These are phyloP conservation scores for Acanthamoeba lenticulata DNA, from an alignment of 208 protist genomes.

Conservation along the genomic window DNA sequence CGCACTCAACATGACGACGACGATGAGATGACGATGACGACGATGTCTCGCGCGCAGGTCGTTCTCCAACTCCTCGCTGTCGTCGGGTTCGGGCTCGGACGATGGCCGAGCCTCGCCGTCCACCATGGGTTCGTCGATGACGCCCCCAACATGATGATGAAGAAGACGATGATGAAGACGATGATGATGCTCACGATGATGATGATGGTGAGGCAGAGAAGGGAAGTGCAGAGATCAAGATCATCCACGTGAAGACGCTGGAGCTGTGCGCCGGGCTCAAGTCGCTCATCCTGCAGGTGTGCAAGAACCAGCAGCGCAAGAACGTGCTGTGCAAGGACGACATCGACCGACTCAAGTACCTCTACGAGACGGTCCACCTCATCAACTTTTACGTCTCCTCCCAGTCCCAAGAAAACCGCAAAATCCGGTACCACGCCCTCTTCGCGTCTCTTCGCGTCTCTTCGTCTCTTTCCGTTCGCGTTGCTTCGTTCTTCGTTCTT, in stretches of 20 bases:
- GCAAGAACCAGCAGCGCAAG: slow-evolving; percentile 39
- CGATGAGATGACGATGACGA: too few relatives aligned
- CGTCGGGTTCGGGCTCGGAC: slow-evolving; percentile 23
- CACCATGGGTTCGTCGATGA: too few relatives aligned
- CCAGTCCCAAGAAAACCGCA: slow-evolving; percentile 54
- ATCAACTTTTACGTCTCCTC: slow-evolving; percentile 68
- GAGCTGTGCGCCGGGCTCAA: slow-evolving; percentile 35
- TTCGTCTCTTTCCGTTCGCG: neutral
- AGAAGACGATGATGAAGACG: too few relatives aligned
- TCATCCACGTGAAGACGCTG: slow-evolving; percentile 42
- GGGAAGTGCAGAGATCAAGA: slow-evolving; percentile 13
- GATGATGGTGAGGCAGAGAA: neutral
- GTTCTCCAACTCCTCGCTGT: neutral
- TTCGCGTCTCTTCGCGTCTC: neutral
- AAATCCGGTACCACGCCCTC: neutral
- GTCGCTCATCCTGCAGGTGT: slow-evolving; percentile 51
- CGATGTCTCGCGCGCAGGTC: too few relatives aligned
- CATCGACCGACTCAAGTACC: slow-evolving; percentile 61
- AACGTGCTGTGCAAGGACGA: slow-evolving; percentile 37
- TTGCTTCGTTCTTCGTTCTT: too few relatives aligned
- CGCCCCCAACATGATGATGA: too few relatives aligned
- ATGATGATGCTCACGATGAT: neutral
- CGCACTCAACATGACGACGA: too few relatives aligned
- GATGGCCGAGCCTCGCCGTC: slow-evolving; percentile 1
- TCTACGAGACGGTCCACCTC: slow-evolving; percentile 67